A percentile compares a stretch with the other conserved stretches of the same genome.
These are phyloP conservation scores for Penicillium frequentans DNA, from an alignment of 2,329 filamentous ascomycete genomes.

Conservation along the genomic window DNA sequence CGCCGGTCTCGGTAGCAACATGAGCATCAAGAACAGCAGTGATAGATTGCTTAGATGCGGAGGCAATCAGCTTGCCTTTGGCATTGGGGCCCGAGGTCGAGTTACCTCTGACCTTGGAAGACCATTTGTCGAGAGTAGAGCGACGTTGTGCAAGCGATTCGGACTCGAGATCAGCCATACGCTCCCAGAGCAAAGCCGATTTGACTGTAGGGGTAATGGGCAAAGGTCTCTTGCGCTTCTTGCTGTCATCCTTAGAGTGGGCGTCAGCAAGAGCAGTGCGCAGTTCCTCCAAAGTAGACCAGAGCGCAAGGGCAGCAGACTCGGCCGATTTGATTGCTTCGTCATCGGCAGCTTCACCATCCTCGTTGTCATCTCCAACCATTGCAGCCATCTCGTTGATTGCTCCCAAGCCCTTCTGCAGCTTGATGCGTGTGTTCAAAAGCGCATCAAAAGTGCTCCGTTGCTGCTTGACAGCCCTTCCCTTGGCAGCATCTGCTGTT, in stretches of 20 bases:
- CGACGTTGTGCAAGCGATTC: conserved; percentile 62
- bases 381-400: conserved; percentile 69
- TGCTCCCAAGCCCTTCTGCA: conserved; percentile 86
- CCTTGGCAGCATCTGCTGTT: conserved; percentile 79
- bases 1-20: conserved; percentile 40
- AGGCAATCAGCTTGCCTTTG: conserved; percentile 61
- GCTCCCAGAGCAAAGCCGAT: conserved; percentile 68
- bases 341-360: conserved; percentile 18
- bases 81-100: conserved; percentile 54
- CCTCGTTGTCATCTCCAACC: conserved; percentile 41
- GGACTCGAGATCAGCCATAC: conserved; percentile 66
- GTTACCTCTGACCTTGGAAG: conserved; percentile 66
- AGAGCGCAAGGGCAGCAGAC: conserved; percentile 78
- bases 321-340: conserved; percentile 73
- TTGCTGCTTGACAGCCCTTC: conserved; percentile 80
- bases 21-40: conserved; percentile 47
- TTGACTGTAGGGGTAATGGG: conserved; percentile 52
- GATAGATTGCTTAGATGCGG: conserved; percentile 53
- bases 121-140: conserved; percentile 85
- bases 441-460: conserved; percentile 83
- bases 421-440: conserved; percentile 83
- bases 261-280: conserved; percentile 41
- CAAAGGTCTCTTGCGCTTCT: conserved; percentile 53
- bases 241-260: conserved; percentile 32
- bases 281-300: conserved; percentile 64